These are phyloP conservation scores for Anthracocystis panici-leucophaei DNA, from an alignment of 1,284 basidiomycete genomes.

Conservation along the genomic window DNA sequence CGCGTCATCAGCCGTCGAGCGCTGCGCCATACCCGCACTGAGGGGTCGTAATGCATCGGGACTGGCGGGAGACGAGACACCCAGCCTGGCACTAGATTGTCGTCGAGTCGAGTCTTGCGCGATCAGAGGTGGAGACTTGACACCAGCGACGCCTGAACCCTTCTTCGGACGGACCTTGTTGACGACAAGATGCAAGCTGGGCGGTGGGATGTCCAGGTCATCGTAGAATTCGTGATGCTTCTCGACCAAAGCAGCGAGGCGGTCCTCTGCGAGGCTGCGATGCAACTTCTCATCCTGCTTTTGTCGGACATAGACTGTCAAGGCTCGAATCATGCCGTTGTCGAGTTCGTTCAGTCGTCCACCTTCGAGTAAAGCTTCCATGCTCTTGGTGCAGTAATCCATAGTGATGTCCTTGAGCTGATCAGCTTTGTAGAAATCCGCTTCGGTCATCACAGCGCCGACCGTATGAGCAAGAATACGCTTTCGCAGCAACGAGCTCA, in stretches of 20 bases:
- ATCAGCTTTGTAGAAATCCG: constrained; percentile 81
- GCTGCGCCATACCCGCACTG: constrained; percentile 16
- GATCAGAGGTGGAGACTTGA: constrained; percentile 49
- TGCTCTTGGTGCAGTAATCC: constrained; percentile 82
- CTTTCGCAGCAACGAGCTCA: constrained; percentile 74
- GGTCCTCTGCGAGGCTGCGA: constrained; percentile 75
- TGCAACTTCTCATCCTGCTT: constrained; percentile 80
- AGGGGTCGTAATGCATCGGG: constrained; percentile 46
- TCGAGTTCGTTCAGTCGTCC: constrained; percentile 81
- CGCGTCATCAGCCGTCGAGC: constrained; percentile 26
- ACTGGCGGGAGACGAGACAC: constrained; percentile 54
- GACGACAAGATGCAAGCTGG: constrained; percentile 68
- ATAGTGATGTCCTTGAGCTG: constrained; percentile 81
- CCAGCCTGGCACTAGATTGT: constrained; percentile 63
- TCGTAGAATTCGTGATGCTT: constrained; percentile 83
- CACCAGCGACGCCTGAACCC: constrained; percentile 43
- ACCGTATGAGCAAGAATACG: constrained; percentile 83
- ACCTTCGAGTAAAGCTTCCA: constrained; percentile 88
- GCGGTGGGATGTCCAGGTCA: constrained; percentile 81
- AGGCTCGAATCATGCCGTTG: constrained; percentile 77
- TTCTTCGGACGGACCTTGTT: constrained; percentile 58
- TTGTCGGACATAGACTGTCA: constrained; percentile 76
- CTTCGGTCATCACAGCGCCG: constrained; percentile 84
- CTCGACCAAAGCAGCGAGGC: constrained; percentile 76
- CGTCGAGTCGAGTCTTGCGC: constrained; percentile 67